Conservation (phyloP, 306 rosid genomes). For the Casuarina cunninghamiana region DNA sequence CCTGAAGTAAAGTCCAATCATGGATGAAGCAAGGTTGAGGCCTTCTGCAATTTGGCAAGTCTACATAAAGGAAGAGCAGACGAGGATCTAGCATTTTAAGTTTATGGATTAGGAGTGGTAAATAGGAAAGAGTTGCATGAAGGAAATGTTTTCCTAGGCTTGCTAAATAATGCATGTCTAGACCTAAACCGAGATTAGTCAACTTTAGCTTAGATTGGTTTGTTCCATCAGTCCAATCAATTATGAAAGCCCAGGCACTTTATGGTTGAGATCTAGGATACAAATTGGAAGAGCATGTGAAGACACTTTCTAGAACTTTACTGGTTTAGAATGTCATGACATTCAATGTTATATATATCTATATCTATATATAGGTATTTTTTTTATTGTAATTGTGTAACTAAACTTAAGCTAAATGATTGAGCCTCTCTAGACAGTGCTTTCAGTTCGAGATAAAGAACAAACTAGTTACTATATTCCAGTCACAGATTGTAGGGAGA, state of each 20-base stretch:
- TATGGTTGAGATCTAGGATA: neutral
- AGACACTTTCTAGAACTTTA: neutral
- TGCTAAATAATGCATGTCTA: neutral
- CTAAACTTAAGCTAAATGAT: neutral
- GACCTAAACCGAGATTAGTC: neutral
- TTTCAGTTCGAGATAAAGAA: neutral
- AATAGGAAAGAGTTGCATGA: neutral
- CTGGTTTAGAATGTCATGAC: too few relatives aligned
- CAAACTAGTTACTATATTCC: neutral
- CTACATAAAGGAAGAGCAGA: neutral
- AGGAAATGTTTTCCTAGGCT: neutral
- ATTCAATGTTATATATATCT: too few relatives aligned
- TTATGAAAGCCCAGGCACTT: neutral
- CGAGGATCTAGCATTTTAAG: neutral
- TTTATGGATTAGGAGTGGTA: neutral
- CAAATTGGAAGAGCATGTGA: neutral
- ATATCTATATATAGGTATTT: too few relatives aligned
- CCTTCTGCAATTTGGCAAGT: neutral
- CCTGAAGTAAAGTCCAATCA: too few relatives aligned
- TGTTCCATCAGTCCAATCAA: neutral
- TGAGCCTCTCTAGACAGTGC: neutral
- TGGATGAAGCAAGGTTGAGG: neutral
- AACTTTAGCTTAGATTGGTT: neutral
- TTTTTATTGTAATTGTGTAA: too few relatives aligned
- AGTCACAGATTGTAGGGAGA: neutral